Evolutionary conservation across 2,329 filamentous ascomycete species (phyloP), one percentile per base, ranked within the genome.

Genomic region (Magnaporthiopsis rhizophila): DNA sequence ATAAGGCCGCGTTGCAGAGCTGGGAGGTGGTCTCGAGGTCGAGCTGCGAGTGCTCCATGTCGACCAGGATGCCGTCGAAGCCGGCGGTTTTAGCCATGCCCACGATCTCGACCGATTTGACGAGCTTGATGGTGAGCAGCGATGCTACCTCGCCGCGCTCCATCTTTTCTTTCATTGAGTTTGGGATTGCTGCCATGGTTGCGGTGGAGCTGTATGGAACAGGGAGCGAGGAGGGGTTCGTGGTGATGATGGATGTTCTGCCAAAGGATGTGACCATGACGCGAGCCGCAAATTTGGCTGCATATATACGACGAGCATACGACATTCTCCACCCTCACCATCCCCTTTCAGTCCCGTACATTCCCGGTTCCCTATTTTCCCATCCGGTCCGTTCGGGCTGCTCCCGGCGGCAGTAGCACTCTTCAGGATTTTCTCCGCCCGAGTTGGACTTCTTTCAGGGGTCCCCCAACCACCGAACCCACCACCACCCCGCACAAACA

Each of bases 1-100:
- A 76, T 38, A 74, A 71, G 62, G 72, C 74, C 24, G 78, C 77
- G 7, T 77, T 71, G 62, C 74, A 73, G 13, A 80, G 70, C 64
- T 78, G 77, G 21, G 70, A 68, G 9, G 74, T 72, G 0, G 71
- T 69, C 65, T 73, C 72, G 26, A 80, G 68, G 64, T 74, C 72
- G 36, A 79, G 69, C 2, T 74, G 68, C 3, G 75, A 77, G 65
- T 80, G 78, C 65, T 80, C 78, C 75, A 80, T 77, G 63, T 80
- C 77, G 64, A 80, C 75, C 64, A 80, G 73, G 56, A 79, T 71
- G 57, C 73, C 76, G 61, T 79, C 73, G 62, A 77, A 73, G 9
- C 77, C 77, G 13, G 78, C 76, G 62, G 72, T 77, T 64, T 76
- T 77, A 63, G 70, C 71, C 69, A 78, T 74, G 70, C 75, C 75